Evolutionary conservation across 352 stramenopile genomes (phyloP), one percentile per base, ranked within the genome.

Genomic region (Phytopythium cucurbitacearum): DNA sequence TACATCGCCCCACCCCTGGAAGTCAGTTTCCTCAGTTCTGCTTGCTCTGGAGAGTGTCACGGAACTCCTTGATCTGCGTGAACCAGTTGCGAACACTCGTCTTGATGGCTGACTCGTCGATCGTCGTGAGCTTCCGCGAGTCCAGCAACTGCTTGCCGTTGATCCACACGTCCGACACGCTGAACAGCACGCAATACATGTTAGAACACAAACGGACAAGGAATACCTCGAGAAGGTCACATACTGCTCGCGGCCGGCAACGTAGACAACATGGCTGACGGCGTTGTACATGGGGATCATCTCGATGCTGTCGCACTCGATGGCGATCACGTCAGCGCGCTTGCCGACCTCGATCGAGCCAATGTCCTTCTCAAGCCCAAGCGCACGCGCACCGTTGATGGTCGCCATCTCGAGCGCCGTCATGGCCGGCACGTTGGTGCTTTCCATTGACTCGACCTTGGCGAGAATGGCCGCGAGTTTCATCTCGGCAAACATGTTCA

Each of bases 401-500:
- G 89, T 97, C 44, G 89, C 88, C 85, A 97, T 96, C 53, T 84
- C 66, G 35, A 97, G 62, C 16, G 79, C 83, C 39, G 65, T 67
- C 3, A 65, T 60, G 0, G 83, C 80, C 12, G 79, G 70, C 36
- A 91, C 71, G 48, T 65, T 81, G 37, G 68, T 88, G 57, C 78
- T 77, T 42, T 88, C 49, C 28, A 83, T 74, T 11, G 76, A 76
- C 51, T 89, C 68, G 15, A 61, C 80, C 73, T 96, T 96, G 56
- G 81, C 85, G 16, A 96, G 51, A n/a, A 96, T 73, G 4, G 85
- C 83, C 6, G 85, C 83, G 47, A 95, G 63, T 65, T 94, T 95
- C 79, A 94, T 94, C 67, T 97, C 87, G 9, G 59, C 69, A 43
- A 96, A 87, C 86, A 97, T 95, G 56, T 96, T 84, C 50, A 95